These are phyloP conservation scores for Suillus alpinus DNA, from an alignment of 768 basidiomycete genomes.

Conservation along the genomic window DNA sequence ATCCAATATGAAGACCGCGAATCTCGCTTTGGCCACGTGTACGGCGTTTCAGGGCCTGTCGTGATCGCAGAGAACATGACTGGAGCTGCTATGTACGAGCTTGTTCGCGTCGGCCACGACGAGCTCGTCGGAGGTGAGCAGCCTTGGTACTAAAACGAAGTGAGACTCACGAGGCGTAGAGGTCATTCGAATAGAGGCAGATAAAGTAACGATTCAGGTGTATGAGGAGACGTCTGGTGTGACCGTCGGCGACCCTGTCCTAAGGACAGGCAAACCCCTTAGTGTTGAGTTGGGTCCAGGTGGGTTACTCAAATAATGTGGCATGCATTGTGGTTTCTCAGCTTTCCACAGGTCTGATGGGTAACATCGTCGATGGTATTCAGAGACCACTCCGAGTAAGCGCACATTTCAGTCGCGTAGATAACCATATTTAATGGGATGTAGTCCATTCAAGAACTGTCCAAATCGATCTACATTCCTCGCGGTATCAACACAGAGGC, in stretches of 20 bases:
- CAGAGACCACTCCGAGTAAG: constrained; percentile 87
- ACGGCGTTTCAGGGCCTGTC: constrained; percentile 97
- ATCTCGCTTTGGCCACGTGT: constrained; percentile 83
- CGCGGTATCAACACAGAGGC: constrained; percentile 98
- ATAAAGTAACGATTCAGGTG: constrained; percentile 98
- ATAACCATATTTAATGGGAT: constrained; percentile 7
- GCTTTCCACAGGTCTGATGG: constrained; percentile 77
- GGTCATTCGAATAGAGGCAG: constrained; percentile 98
- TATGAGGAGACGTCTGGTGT: constrained; percentile 99
- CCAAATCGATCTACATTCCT: constrained; percentile 99
- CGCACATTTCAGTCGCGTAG: constrained; percentile 8
- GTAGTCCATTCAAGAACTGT: constrained; percentile 90
- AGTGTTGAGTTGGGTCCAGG: constrained; percentile 98
- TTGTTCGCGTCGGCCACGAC: constrained; percentile 97
- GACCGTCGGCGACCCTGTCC: constrained; percentile 96
- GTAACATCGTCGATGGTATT: constrained; percentile 98
- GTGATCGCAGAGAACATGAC: constrained; percentile 95
- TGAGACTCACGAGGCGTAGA: constrained; percentile 48
- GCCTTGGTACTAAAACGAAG: not conserved
- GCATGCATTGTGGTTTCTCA: constrained; percentile 4
- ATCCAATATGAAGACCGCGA: constrained; percentile 89
- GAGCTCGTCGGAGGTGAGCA: constrained; percentile 91
- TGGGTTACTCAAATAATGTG: constrained; percentile 31
- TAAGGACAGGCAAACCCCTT: constrained; percentile 96
- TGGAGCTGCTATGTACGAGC: constrained; percentile 95